These are phyloP conservation scores for Claviceps paspali DNA, from an alignment of 2,329 filamentous ascomycete genomes.

Conservation along the genomic window DNA sequence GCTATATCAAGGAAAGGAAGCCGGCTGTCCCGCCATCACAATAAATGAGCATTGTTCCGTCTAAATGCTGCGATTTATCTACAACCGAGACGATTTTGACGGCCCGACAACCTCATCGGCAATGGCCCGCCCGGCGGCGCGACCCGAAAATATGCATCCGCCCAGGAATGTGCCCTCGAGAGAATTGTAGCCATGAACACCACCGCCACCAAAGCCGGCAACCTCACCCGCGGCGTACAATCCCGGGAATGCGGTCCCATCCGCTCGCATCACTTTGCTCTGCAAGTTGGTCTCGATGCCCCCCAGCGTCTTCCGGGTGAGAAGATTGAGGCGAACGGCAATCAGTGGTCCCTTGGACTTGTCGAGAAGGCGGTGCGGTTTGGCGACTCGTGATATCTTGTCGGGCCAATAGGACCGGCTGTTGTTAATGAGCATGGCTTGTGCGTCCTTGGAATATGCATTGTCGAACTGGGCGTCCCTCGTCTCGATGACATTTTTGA, in stretches of 20 bases:
- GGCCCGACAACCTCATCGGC: constrained; percentile 25
- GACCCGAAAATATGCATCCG: constrained; percentile 47
- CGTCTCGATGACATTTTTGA: constrained; percentile 32
- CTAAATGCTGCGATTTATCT: no score
- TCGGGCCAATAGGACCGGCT: constrained; percentile 41
- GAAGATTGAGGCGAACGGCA: constrained; percentile 43
- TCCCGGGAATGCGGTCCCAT: constrained; percentile 31
- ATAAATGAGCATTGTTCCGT: no score
- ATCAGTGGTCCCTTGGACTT: constrained; percentile 41
- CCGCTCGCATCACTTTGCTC: constrained; percentile 38
- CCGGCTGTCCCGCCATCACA: no score
- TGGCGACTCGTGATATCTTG: constrained; percentile 31
- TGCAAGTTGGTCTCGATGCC: constrained; percentile 43
- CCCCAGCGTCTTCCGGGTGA: constrained; percentile 46
- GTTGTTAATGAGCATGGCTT: constrained; percentile 46
- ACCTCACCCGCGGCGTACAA: constrained; percentile 46
- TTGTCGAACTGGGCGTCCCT: constrained; percentile 43
- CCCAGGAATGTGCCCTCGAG: constrained; percentile 48
- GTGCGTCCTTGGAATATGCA: constrained; percentile 42
- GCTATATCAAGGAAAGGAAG: no score
- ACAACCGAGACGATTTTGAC: background rate
- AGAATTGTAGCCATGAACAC: constrained; percentile 46
- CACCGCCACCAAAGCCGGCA: constrained; percentile 46
- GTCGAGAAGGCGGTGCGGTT: constrained; percentile 39
- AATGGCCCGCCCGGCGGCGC: constrained; percentile 39